Percentiles rank a stretch among this genome's conserved stretches.
Evolutionary conservation across 768 basidiomycete species (phyloP).

Genomic region (Rhizopogon sp.): DNA sequence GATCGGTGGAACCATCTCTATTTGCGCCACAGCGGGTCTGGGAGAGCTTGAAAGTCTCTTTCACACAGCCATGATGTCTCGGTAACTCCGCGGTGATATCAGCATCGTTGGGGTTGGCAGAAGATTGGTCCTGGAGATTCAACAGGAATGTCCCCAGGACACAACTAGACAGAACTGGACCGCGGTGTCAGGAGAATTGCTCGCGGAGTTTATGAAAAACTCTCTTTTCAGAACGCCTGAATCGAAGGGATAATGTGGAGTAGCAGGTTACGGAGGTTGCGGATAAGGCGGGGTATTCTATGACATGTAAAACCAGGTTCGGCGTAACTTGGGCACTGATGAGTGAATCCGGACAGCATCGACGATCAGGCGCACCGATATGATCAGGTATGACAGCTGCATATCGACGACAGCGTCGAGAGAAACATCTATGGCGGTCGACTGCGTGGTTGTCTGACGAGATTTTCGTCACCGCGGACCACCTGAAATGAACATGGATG

Average conservation of each 20-base stretch:
- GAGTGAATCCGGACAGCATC: not conserved
- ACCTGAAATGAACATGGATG: too few relatives aligned
- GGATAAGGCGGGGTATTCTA: not conserved
- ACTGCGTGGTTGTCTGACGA: not conserved
- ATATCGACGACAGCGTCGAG: not conserved
- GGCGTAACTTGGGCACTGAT: not conserved
- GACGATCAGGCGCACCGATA: not conserved
- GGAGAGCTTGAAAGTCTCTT: not conserved
- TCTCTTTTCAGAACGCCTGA: not conserved
- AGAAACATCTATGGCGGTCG: not conserved
- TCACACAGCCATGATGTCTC: not conserved
- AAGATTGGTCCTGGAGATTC: not conserved
- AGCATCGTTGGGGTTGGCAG: not conserved
- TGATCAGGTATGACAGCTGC: not conserved
- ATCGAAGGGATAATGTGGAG: not conserved
- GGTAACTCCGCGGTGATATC: slow-evolving; percentile 14
- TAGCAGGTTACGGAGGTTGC: not conserved
- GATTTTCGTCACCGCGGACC: not conserved
- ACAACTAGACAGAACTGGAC: too few relatives aligned
- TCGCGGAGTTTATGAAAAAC: too few relatives aligned
- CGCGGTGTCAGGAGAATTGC: too few relatives aligned
- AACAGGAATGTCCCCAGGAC: not conserved
- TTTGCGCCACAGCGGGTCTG: not conserved
- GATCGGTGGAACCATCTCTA: not conserved
- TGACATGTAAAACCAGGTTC: not conserved